Evolutionary conservation across 495 filamentous ascomycete species (phyloP), one percentile per base, ranked within the genome.

Genomic region (Penicillium herquei): DNA sequence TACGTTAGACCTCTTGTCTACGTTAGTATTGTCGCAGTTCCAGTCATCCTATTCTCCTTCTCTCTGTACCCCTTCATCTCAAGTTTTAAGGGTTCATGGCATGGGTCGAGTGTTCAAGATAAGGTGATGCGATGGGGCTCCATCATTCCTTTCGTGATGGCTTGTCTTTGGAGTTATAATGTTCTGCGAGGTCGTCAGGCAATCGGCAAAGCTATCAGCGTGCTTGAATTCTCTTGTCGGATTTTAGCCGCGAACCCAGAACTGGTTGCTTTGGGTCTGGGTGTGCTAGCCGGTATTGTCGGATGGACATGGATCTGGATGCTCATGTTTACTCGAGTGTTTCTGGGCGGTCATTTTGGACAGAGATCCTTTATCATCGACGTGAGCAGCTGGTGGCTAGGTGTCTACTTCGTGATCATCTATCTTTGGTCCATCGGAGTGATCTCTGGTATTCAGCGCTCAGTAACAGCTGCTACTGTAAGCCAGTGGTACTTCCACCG

Each of bases 401-500:
- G 88, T 37, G 76, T 82, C 35, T 96, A 87, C 69, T 98, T 96
- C 74, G 83, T 96, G 40, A 73, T 98, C 39, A 87, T 96, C 74
- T 98, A 96, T 64, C 78, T 98, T 55, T 98, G 94, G 94, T 96
- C 92, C 1, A 77, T 97, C 16, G 88, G 88, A 16, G 82, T 98
- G 51, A 81, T 92, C 62, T 83, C 87, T 31, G 91, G 91, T 32
- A 81, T 98, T 17, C 93, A 98, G 65, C 87, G 94, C 52, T 82
- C 90, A 39, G 92, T 92, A 16, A 96, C 94, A 13, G 92, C 92
- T 42, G 95, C 95, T 46, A 96, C 93, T 10, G 94, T 98, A 35
- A 92, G 88, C 16, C 95, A 98, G 69, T 98, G 94, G 94, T 98
- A 98, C 68, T 98, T 98, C 71, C 93, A 98, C 71, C 89, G 94